Evolutionary conservation across 1,139 yeast species (phyloP).

Genomic region (Candida mesenterica): DNA sequence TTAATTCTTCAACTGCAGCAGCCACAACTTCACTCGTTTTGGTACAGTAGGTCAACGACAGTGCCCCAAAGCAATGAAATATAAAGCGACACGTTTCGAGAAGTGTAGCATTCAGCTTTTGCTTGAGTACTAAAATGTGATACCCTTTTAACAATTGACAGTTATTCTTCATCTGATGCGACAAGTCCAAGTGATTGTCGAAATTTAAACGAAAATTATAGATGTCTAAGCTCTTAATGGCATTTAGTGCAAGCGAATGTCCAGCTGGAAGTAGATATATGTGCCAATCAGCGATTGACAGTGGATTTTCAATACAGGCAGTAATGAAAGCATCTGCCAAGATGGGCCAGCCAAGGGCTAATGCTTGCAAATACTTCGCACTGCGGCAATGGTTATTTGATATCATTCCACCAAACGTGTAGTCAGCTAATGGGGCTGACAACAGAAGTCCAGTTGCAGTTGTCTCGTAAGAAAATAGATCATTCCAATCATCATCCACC

Average conservation of each 20-base stretch:
- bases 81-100: conserved; percentile 40
- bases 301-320: conserved; percentile 42
- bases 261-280: conserved; percentile 75
- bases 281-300: conserved; percentile 39
- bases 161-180: conserved; percentile 41
- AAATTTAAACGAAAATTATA: conserved; percentile 35
- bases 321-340: conserved; percentile 58
- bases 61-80: conserved; percentile 49
- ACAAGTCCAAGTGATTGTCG: conserved; percentile 22
- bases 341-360: conserved; percentile 92
- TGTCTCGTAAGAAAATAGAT: conserved; percentile 22
- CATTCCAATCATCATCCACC: conserved; percentile 47
- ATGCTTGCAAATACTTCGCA: conserved; percentile 74
- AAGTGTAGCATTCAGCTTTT: conserved; percentile 25
- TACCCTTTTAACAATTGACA: conserved; percentile 27
- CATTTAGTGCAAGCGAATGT: conserved; percentile 37
- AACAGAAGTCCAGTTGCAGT: conserved; percentile 3
- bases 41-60: conserved; percentile 17
- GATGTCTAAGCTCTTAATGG: conserved; percentile 42
- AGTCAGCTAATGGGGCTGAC: conserved; percentile 17
- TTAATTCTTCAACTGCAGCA: conserved; percentile 4
- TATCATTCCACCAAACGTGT: conserved; percentile 63
- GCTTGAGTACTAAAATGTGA: conserved; percentile 30
- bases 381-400: conserved; percentile 61
- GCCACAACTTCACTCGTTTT: conserved; percentile 10